phyloP scores from a whole-genome alignment of 2,329 filamentous ascomycete species.

The Aspergillus fischeri region DNA sequence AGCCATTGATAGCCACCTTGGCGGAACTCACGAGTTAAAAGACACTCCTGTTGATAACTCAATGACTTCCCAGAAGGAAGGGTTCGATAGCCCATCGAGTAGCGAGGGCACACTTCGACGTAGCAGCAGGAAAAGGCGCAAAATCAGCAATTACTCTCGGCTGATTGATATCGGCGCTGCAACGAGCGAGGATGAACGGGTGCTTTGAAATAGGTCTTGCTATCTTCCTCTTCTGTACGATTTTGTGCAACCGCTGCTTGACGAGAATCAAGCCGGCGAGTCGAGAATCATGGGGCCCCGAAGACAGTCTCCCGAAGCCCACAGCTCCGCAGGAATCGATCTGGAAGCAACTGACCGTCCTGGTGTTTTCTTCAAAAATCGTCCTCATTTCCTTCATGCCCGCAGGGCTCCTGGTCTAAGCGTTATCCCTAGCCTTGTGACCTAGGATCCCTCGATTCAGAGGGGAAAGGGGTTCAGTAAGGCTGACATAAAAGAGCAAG shows the following conservation, averaged over 20 bases:
- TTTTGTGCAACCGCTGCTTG: neutral
- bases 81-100: neutral
- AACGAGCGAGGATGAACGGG: conserved; percentile 16
- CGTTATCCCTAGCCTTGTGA: no score
- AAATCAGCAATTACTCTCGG: conserved; percentile 29
- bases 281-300: neutral
- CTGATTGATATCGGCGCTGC: conserved; percentile 27
- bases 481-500: no score
- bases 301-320: neutral
- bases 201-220: neutral
- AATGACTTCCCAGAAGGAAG: neutral
- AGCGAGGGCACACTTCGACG: conserved; percentile 9
- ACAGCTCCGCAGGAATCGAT: no score
- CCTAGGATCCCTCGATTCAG: no score
- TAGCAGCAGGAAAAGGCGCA: conserved; percentile 23
- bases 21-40: neutral
- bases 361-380: no score
- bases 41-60: neutral
- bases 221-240: neutral
- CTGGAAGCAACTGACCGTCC: no score
- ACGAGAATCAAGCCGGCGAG: neutral
- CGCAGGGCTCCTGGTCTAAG: no score
- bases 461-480: no score
- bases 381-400: no score
- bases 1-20: neutral